Percentiles rank a stretch among this genome's conserved stretches.
phyloP scores from a whole-genome alignment of 805 yeast genomes.

The Metschnikowia henanensis region DNA sequence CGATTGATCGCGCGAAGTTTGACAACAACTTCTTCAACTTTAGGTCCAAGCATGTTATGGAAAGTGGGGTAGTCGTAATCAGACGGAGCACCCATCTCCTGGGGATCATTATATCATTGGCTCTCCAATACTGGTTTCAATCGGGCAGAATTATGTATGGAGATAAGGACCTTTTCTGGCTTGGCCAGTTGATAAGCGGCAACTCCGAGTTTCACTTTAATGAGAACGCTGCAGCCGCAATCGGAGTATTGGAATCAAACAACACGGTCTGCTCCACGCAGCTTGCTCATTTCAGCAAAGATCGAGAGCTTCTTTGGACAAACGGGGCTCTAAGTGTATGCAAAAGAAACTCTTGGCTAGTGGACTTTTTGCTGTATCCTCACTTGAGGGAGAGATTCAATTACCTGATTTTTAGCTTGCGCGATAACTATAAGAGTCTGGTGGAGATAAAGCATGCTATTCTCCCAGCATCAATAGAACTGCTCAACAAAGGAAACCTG shows the following conservation, averaged over 20 bases:
- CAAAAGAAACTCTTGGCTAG: slow-evolving; percentile 17
- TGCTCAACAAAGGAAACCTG: slow-evolving; percentile 2
- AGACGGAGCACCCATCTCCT: slow-evolving; percentile 22
- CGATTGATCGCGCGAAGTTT: slow-evolving; percentile 6
- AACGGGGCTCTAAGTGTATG: slow-evolving; percentile 30
- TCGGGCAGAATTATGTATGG: slow-evolving; percentile 26
- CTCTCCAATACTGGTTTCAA: slow-evolving; percentile 13
- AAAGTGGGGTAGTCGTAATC: slow-evolving; percentile 36
- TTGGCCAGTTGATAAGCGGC: slow-evolving; percentile 28
- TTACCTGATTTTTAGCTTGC: slow-evolving; percentile 8
- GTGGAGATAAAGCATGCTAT: slow-evolving; percentile 8
- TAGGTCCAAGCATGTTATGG: slow-evolving; percentile 29
- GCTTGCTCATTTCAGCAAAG: slow-evolving; percentile 23
- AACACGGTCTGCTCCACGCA: slow-evolving; percentile 26
- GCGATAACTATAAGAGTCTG: slow-evolving; percentile 6
- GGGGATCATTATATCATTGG: slow-evolving; percentile 14
- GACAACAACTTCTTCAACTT: slow-evolving; percentile 17
- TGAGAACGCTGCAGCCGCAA: slow-evolving; percentile 21
- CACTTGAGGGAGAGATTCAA: slow-evolving; percentile 5
- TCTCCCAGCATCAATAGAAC: slow-evolving; percentile 12
- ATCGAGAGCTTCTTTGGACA: slow-evolving; percentile 25
- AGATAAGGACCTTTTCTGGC: slow-evolving; percentile 30
- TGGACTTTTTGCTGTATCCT: slow-evolving; percentile 13
- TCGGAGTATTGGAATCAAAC: slow-evolving; percentile 19
- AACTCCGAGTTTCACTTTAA: slow-evolving; percentile 20